A percentile compares a stretch with the other conserved stretches of the same genome.
These are phyloP conservation scores for Daucus carota DNA, from an alignment of 129 eudicot species.

Conservation along the genomic window DNA sequence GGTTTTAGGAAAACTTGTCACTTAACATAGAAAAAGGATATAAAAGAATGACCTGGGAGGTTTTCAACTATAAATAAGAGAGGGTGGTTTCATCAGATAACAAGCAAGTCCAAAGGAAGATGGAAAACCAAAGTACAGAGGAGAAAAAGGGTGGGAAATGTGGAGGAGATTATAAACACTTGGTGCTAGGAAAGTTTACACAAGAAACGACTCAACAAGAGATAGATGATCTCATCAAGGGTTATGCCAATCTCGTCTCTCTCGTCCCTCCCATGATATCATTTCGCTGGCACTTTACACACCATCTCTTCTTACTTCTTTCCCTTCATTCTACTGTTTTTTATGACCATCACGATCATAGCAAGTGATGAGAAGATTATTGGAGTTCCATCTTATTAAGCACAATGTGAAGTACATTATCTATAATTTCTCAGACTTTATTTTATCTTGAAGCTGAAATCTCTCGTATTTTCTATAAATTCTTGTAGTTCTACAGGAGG, in stretches of 20 bases:
- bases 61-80: not conserved
- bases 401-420: no score
- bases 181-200: slow-evolving; percentile 47
- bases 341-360: no score
- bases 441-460: no score
- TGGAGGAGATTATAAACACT: slow-evolving; percentile 43
- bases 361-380: no score
- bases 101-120: no score
- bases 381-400: no score
- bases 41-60: no score
- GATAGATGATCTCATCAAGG: slow-evolving; percentile 52
- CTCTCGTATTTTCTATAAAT: no score
- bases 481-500: no score
- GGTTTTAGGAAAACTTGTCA: no score
- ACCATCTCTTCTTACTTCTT: not conserved
- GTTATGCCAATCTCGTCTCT: slow-evolving; percentile 63
- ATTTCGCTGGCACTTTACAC: slow-evolving; percentile 53
- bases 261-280: slow-evolving; percentile 69
- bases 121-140: not conserved
- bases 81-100: not conserved
- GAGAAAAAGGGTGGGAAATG: not conserved
- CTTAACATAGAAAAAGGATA: no score
- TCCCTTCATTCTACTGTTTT: no score
- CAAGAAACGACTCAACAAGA: slow-evolving; percentile 27
- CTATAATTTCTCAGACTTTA: not conserved